Evolutionary conservation across 2,329 filamentous ascomycete species (phyloP).

Genomic region (Sporothrix pseudoabietina): DNA sequence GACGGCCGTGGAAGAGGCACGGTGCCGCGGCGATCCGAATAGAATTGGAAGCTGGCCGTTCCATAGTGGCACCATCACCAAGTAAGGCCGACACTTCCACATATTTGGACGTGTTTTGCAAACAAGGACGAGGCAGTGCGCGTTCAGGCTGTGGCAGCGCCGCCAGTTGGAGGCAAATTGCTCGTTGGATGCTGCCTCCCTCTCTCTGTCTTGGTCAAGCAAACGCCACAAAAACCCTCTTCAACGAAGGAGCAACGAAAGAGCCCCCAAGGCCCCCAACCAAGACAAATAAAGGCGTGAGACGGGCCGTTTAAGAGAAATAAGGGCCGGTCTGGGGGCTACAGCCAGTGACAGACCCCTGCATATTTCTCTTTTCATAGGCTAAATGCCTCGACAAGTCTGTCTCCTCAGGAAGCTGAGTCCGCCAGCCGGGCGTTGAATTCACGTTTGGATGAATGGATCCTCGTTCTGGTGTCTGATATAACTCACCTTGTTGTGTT

Average conservation of each 20-base stretch:
- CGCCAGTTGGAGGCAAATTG: not conserved
- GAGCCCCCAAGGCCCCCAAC: not conserved
- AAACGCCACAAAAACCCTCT: not conserved
- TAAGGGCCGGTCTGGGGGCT: not conserved
- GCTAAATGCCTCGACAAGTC: conserved; percentile 9
- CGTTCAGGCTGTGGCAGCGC: not conserved
- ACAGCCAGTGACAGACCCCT: conserved; percentile 10
- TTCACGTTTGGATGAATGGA: not conserved
- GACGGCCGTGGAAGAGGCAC: not conserved
- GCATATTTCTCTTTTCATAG: conserved; percentile 1
- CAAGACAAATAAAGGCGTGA: not conserved
- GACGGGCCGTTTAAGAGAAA: conserved; percentile 26
- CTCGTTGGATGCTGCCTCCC: not conserved
- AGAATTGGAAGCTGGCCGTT: conserved; percentile 7
- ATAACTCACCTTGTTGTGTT: not conserved
- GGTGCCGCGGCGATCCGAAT: conserved; percentile 3
- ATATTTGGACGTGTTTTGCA: not conserved
- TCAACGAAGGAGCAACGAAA: not conserved
- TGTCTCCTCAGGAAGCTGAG: not conserved
- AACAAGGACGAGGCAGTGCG: not conserved
- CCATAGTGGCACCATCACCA: not conserved
- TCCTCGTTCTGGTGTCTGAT: not conserved
- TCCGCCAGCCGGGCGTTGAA: not conserved
- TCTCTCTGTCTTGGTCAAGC: not conserved
- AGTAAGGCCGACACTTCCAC: not conserved